Evolutionary conservation across 2,329 filamentous ascomycete genomes (phyloP).

Genomic region (Penicillium brevicompactum): DNA sequence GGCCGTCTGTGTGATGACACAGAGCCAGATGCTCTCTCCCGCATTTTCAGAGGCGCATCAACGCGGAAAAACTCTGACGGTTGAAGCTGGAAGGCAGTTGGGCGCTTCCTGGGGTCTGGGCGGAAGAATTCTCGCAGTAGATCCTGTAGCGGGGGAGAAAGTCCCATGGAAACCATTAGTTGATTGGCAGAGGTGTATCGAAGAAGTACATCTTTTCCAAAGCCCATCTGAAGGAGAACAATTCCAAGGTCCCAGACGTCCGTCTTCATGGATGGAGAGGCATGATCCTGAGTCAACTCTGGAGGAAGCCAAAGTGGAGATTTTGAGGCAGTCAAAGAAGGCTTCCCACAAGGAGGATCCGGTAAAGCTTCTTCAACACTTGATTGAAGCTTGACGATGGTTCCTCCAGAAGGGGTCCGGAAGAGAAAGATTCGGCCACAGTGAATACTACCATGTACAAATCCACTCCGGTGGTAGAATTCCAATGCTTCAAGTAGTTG

Average conservation of each 20-base stretch:
- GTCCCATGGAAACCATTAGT: conserved; percentile 68
- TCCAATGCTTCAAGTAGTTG: conserved; percentile 87
- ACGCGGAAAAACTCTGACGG: conserved; percentile 53
- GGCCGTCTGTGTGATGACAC: conserved; percentile 52
- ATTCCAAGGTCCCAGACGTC: conserved; percentile 96
- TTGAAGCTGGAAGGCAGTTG: conserved; percentile 74
- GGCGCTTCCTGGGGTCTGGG: conserved; percentile 77
- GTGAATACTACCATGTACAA: conserved; percentile 83
- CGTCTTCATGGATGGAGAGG: conserved; percentile 66
- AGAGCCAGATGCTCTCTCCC: conserved; percentile 46
- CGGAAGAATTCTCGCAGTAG: conserved; percentile 84
- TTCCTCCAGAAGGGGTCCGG: conserved; percentile 67
- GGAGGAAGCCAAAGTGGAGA: conserved; percentile 83
- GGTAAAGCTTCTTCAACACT: conserved; percentile 54
- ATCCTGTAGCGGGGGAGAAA: conserved; percentile 77
- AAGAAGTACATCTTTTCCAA: conserved; percentile 75
- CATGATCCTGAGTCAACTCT: conserved; percentile 67
- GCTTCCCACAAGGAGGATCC: conserved; percentile 47
- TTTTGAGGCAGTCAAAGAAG: conserved; percentile 59
- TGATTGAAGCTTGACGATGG: conserved; percentile 60
- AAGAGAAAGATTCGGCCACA: conserved; percentile 77
- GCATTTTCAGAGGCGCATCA: conserved; percentile 40
- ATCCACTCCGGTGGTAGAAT: conserved; percentile 80
- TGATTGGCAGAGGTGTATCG: conserved; percentile 78
- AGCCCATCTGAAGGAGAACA: conserved; percentile 89